Conservation (phyloP, 176 grass and related monocot genomes). For the Musa schizocarpa region DNA sequence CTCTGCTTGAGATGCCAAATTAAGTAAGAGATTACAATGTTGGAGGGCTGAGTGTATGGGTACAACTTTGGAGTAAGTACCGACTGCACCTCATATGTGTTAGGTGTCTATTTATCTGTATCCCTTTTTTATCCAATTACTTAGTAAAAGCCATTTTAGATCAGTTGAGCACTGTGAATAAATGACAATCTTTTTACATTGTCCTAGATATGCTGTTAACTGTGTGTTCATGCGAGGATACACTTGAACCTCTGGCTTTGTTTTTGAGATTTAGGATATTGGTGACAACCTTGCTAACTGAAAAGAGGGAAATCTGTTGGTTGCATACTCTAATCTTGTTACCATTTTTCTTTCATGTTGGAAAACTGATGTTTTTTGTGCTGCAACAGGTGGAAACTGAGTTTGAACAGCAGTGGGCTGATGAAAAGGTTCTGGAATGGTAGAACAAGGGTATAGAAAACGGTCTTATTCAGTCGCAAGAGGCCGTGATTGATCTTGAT, state of each 20-base stretch:
- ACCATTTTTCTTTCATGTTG: background rate
- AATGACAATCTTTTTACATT: background rate
- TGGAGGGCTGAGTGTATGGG: too few species aligned
- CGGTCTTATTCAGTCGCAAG: conserved; percentile 20
- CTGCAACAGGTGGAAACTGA: conserved; percentile 60
- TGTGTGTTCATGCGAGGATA: too few species aligned
- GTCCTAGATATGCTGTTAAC: background rate
- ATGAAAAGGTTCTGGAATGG: conserved; percentile 55
- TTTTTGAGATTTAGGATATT: background rate
- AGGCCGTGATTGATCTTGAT: conserved; percentile 72
- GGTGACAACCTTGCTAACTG: background rate
- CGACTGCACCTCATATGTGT: background rate
- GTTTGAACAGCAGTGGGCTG: conserved; percentile 71
- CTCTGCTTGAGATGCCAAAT: too few species aligned
- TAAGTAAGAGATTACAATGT: too few species aligned
- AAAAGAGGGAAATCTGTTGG: background rate
- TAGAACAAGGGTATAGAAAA: conserved; percentile 47
- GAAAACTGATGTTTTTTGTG: background rate
- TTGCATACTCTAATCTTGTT: background rate
- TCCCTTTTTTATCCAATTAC: background rate
- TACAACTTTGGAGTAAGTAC: too few species aligned
- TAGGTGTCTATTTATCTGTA: background rate
- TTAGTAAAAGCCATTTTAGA: background rate
- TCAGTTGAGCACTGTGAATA: background rate
- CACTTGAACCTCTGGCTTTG: too few species aligned